Evolutionary conservation across 1,139 yeast species (phyloP), one percentile per base, ranked within the genome.

Genomic region (Candida labiduridarum): DNA sequence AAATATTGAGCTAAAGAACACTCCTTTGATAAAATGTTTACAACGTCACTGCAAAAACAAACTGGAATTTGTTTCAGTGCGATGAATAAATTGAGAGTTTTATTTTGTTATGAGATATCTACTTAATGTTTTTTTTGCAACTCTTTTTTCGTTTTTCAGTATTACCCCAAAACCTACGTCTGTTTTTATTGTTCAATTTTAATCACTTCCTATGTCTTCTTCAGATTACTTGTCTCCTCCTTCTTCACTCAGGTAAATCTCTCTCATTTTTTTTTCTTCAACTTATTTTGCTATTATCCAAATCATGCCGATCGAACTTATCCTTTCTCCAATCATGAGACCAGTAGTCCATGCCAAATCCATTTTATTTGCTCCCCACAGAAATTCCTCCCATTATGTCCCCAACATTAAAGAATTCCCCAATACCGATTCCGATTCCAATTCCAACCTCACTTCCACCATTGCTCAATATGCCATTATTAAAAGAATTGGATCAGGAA

Each of bases 301-400:
- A 15, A 10, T 4, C 22, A 82, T 83, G 87, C 87, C 87, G 40
- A 69, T 83, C 52, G 87, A 83, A 64, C 74, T 83, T 44, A 56
- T 81, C 46, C 71, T 83, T 55, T 73, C 84, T 35, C 87, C 87
- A 22, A 49, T 83, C 27, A 78, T 82, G 84, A 71, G 84, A 56
- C 87, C 87, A 9, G 70, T 80, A 51, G 82, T 82, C 45, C 60
- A 73, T 57, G 84, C 83, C 50, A 80, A 81, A 59, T 74, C 87
- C 7, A 67, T 78, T 19, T 59, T 83, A 11, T 80, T 80, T 67
- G 76, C 78, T 54, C 80, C 83, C n/a, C 87, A 83, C 59, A 75
- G 87, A 51, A 73, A 79, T 47, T 74, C 82, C 41, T 79, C 84
- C 34, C 72, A 82, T 44, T 83, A 82, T 61, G 71, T 82, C 35